Percentiles rank a stretch among this genome's conserved stretches.
Evolutionary conservation across 2,329 filamentous ascomycete genomes (phyloP).

Genomic region (Talaromyces piceae): DNA sequence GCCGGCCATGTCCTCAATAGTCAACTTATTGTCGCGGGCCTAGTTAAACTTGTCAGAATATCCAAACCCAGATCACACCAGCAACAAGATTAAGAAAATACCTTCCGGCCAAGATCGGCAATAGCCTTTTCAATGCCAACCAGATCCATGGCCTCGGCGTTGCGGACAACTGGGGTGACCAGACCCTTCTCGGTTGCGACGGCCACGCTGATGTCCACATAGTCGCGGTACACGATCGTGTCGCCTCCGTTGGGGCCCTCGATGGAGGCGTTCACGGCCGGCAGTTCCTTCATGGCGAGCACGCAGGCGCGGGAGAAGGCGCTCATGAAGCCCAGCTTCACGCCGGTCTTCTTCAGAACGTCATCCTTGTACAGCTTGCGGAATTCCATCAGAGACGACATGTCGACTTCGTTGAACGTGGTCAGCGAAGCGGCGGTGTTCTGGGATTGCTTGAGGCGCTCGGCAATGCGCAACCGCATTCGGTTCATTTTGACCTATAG

Average conservation of each 20-base stretch:
- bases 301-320: constrained; percentile 87
- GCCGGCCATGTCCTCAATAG: constrained; percentile 98
- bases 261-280: constrained; percentile 91
- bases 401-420: constrained; percentile 99
- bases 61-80: too few relatives aligned
- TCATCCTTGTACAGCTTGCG: constrained; percentile 97
- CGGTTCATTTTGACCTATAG: constrained; percentile 97
- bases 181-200: constrained; percentile 97
- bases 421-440: constrained; percentile 96
- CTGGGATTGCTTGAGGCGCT: constrained; percentile 97
- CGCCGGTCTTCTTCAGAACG: constrained; percentile 86
- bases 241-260: constrained; percentile 92
- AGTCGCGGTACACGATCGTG: constrained; percentile 96
- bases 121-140: constrained; percentile 85
- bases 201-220: constrained; percentile 94
- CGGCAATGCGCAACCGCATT: constrained; percentile 94
- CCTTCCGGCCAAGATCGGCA: constrained; percentile 93
- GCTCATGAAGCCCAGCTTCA: constrained; percentile 99
- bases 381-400: constrained; percentile 96
- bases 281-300: constrained; percentile 90
- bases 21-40: constrained; percentile 93
- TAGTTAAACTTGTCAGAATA: constrained; percentile 29
- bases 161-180: constrained; percentile 92
- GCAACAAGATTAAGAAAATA: constrained; percentile 24
- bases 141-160: constrained; percentile 81